Evolutionary conservation across 305 asterid genomes (phyloP).

Genomic region (Solanum aculeatissimum): DNA sequence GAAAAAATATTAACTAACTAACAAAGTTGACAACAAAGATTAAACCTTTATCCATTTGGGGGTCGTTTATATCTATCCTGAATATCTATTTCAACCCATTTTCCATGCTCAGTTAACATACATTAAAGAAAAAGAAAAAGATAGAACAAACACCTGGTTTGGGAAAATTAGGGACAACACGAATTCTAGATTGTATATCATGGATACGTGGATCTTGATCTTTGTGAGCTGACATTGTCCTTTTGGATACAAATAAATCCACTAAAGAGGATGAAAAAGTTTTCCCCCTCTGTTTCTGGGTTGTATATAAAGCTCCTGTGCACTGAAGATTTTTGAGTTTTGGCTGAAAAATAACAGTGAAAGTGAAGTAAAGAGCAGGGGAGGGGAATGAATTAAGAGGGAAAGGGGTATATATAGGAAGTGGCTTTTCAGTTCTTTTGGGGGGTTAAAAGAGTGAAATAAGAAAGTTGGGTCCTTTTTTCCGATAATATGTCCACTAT

Average conservation of each 20-base stretch:
- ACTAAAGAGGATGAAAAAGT: neutral
- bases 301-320: neutral
- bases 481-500: no score
- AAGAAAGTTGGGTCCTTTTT: neutral
- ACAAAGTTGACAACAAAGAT: neutral
- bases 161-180: conserved; percentile 66
- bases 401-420: conserved; percentile 1
- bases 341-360: neutral
- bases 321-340: neutral
- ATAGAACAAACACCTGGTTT: conserved; percentile 34
- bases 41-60: neutral
- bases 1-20: neutral
- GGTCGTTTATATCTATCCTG: neutral
- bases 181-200: conserved; percentile 60
- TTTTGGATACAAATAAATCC: neutral
- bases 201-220: conserved; percentile 55
- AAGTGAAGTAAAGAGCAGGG: neutral
- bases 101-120: neutral
- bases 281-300: neutral
- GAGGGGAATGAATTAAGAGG: neutral
- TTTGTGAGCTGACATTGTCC: conserved; percentile 44
- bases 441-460: neutral
- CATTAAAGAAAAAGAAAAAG: neutral
- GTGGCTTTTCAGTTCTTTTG: neutral
- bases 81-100: neutral